Evolutionary conservation across 306 rosid genomes (phyloP), one percentile per base, ranked within the genome.

Genomic region (Oemleria cerasiformis): DNA sequence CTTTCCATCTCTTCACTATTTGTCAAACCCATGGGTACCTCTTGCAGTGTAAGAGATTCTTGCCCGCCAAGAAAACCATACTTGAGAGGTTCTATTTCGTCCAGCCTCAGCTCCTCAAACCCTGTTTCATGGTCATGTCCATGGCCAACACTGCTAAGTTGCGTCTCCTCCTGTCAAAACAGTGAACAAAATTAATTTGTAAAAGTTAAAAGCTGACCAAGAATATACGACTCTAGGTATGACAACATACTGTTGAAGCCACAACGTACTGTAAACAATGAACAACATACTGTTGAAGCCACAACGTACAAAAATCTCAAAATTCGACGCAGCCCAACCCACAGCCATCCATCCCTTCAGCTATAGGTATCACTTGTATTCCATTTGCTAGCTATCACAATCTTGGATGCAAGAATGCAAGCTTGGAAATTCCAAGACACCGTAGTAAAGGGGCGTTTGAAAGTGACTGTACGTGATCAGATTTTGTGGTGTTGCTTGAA

Each of bases 31-130:
- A 83, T 65, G 2, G 86, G 76, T 50, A 75, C 83, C 57, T 81
- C 85, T 47, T 60, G 71, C 77, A 75, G 76, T 65, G 82, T 17
- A 78, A 68, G 77, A 73, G 91, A 81, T 61, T 82, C 88, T 78
- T 76, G 79, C 62, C 17, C 83, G 77, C 45, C 56, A 45, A 68
- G 63, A 79, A 78, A 77, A 63, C 75, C 73, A 65, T 86, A 78
- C 76, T 87, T 78, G 20, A 71, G 61, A 62, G 76, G 65, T 72
- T 80, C 89, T 25, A 79, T 73, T 75, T 84, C 90, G 61, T 80
- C 85, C 58, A 81, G 64, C 64, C 83, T 78, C 68, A 74, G 81
- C 69, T 86, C 90, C 45, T 71, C 82, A 75, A 78, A 73, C 30
- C 72, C 85, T n/a, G 67, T 81, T 73, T 44, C 44, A 59, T 70